Evolutionary conservation across 495 filamentous ascomycete genomes (phyloP).

Genomic region (Hypoxylon cercidicola): DNA sequence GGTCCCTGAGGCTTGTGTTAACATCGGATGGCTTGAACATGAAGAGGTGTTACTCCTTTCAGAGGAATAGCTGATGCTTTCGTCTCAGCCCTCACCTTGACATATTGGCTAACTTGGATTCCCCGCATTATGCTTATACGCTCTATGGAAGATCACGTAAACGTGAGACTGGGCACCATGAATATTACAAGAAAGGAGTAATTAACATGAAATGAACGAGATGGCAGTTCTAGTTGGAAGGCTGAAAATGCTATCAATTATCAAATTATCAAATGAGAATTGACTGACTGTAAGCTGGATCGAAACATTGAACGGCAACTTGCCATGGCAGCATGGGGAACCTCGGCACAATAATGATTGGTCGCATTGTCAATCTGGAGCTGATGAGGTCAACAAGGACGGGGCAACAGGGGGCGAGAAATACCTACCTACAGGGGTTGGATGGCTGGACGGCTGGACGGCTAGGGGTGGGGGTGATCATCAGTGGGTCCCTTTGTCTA

Average conservation of each 20-base stretch:
- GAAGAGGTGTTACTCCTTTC: neutral
- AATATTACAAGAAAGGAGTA: too few species aligned
- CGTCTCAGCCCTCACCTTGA: conserved; percentile 67
- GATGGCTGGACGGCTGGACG: neutral
- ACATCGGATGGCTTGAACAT: neutral
- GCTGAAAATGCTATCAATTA: too few species aligned
- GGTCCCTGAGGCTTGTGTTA: conserved; percentile 67
- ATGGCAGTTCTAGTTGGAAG: too few species aligned
- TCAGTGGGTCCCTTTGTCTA: neutral
- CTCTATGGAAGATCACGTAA: too few species aligned
- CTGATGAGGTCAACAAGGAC: too few species aligned
- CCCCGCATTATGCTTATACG: conserved; percentile 71
- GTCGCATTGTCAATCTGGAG: neutral
- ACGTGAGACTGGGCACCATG: too few species aligned
- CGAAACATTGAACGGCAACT: neutral
- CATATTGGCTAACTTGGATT: conserved; percentile 84
- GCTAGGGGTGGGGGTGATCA: neutral
- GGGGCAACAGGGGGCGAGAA: too few species aligned
- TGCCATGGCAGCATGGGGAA: conserved; percentile 21
- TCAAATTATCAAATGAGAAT: too few species aligned
- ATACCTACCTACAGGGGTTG: conserved; percentile 22
- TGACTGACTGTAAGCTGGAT: neutral
- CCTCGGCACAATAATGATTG: conserved; percentile 10
- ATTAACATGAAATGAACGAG: too few species aligned
- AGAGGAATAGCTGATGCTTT: neutral